Evolutionary conservation across 371 early-diverging fungal genomes (phyloP).

Genomic region (Phascolomyces articulosus): DNA sequence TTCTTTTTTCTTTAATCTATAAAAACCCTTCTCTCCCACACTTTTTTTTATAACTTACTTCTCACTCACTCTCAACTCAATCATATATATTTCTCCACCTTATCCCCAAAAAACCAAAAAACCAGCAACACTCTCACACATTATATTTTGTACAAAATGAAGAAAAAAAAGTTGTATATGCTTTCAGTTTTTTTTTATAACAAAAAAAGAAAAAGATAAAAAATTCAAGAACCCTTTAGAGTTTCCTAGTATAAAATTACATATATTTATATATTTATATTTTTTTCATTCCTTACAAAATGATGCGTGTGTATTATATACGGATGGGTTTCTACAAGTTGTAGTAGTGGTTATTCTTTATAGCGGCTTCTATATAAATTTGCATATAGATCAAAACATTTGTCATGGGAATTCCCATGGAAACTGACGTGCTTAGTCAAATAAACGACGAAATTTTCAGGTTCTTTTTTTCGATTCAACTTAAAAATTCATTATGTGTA

Average conservation of each 20-base stretch:
- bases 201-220: neutral
- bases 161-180: constrained; percentile 7
- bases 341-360: too few relatives aligned
- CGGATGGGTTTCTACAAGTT: too few relatives aligned
- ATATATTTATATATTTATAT: neutral
- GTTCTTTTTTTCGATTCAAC: too few relatives aligned
- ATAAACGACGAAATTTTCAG: too few relatives aligned
- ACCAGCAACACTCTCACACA: neutral
- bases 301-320: too few relatives aligned
- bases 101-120: too few relatives aligned
- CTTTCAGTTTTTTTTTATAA: neutral
- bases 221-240: neutral
- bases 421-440: neutral
- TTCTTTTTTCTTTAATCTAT: constrained; percentile 3
- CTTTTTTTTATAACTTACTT: too few relatives aligned
- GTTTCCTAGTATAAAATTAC: neutral
- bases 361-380: too few relatives aligned
- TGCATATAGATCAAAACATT: neutral
- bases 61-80: neutral
- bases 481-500: too few relatives aligned
- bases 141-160: constrained; percentile 3
- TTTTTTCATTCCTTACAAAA: too few relatives aligned
- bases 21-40: too few relatives aligned
- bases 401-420: constrained; percentile 8
- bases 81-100: neutral